Conservation (phyloP, 2,329 filamentous ascomycete genomes). For the Didymella pinodella region DNA sequence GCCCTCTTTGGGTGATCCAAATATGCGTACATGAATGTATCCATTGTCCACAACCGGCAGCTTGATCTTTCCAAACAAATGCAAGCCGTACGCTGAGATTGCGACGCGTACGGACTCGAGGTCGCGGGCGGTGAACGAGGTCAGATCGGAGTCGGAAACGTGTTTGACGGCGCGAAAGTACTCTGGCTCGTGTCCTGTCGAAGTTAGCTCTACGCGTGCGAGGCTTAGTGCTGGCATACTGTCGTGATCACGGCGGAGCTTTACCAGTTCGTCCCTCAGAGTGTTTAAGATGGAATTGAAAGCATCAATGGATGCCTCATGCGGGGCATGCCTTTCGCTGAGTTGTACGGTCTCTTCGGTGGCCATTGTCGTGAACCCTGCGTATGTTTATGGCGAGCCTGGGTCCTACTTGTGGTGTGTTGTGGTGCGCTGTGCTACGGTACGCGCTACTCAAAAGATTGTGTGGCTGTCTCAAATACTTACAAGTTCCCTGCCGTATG, state of each 20-base stretch:
- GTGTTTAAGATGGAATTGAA: conserved; percentile 43
- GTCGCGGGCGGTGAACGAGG: conserved; percentile 37
- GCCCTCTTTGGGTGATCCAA: conserved; percentile 43
- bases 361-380: conserved; percentile 38
- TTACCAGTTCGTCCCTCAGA: conserved; percentile 44
- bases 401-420: neutral
- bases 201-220: neutral
- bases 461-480: neutral
- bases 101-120: conserved; percentile 42
- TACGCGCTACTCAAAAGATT: neutral
- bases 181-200: conserved; percentile 47
- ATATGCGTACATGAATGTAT: conserved; percentile 46
- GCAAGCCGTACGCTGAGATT: conserved; percentile 43
- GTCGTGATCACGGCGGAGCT: conserved; percentile 47
- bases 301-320: conserved; percentile 46
- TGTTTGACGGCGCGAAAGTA: conserved; percentile 50
- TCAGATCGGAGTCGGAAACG: conserved; percentile 51
- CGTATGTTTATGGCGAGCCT: neutral
- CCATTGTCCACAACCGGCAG: conserved; percentile 35
- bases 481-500: neutral
- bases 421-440: too few species aligned
- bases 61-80: conserved; percentile 43
- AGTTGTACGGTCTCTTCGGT: conserved; percentile 49
- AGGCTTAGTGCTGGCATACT: conserved; percentile 29
- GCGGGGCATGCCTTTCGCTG: conserved; percentile 43